phyloP scores from a whole-genome alignment of 495 filamentous ascomycete genomes.

The Penicillium canariense region DNA sequence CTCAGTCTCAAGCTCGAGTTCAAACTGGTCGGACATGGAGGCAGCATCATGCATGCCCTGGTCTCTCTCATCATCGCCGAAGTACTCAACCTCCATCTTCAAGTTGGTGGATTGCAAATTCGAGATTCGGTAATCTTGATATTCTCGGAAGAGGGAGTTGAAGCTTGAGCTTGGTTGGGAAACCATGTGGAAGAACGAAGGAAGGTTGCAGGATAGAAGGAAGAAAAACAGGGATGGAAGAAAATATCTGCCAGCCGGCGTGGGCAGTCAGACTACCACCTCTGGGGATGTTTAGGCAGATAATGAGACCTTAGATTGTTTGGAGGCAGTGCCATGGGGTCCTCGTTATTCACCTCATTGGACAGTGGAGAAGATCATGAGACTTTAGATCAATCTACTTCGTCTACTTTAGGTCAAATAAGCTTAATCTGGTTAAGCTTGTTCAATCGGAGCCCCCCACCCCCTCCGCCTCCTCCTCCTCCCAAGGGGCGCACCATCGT shows the following conservation, averaged over 20 bases:
- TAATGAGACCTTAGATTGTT: background rate
- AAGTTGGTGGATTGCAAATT: background rate
- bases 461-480: no score
- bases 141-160: background rate
- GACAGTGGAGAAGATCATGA: background rate
- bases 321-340: background rate
- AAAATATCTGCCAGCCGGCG: no score
- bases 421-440: background rate
- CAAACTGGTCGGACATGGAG: no score
- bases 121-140: background rate
- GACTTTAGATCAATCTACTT: no score
- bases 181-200: background rate
- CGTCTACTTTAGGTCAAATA: no score
- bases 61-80: background rate
- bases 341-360: background rate
- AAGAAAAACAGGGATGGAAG: background rate
- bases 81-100: background rate
- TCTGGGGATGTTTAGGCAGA: constrained; percentile 11
- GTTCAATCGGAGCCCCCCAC: no score
- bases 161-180: background rate
- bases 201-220: background rate
- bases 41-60: background rate
- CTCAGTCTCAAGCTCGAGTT: background rate
- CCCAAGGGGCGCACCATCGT: no score
- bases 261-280: no score